Evolutionary conservation across 306 rosid genomes (phyloP).

Genomic region (Cicer yamashitae): DNA sequence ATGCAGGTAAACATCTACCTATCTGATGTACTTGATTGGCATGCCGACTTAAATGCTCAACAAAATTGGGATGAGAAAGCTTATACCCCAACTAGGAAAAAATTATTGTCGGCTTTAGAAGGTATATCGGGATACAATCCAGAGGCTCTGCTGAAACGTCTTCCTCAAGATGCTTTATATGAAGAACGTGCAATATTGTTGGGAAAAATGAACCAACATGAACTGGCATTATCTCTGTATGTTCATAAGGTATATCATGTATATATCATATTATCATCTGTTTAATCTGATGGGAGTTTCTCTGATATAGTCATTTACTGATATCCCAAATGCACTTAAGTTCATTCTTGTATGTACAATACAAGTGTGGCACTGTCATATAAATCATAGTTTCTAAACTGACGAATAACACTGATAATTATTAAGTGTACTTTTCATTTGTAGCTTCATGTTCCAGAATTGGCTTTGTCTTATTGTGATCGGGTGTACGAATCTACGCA

Average conservation of each 20-base stretch:
- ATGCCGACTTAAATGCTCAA: conserved; percentile 73
- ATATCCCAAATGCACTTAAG: conserved; percentile 31
- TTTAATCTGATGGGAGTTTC: conserved; percentile 27
- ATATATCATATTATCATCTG: conserved; percentile 6
- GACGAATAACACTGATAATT: conserved; percentile 36
- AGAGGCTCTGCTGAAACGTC: conserved; percentile 80
- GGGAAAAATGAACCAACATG: conserved; percentile 98
- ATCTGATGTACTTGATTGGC: conserved; percentile 93
- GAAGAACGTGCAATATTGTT: conserved; percentile 93
- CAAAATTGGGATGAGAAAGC: conserved; percentile 90
- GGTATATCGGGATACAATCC: conserved; percentile 86
- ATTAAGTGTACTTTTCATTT: conserved; percentile 42
- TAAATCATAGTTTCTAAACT: conserved; percentile 36
- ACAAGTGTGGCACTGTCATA: conserved; percentile 19
- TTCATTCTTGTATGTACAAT: conserved; percentile 34
- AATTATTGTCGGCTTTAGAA: conserved; percentile 83
- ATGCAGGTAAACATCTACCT: conserved; percentile 87
- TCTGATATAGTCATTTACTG: conserved; percentile 17
- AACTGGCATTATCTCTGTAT: conserved; percentile 87
- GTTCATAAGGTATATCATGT: conserved; percentile 80
- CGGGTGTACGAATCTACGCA: conserved; percentile 73
- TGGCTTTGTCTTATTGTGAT: conserved; percentile 93
- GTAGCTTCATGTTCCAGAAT: conserved; percentile 87
- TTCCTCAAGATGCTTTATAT: conserved; percentile 84
- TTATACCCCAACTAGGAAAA: conserved; percentile 79